Evolutionary conservation across 2,329 filamentous ascomycete species (phyloP).

Genomic region (Pestalotiopsis sp.): DNA sequence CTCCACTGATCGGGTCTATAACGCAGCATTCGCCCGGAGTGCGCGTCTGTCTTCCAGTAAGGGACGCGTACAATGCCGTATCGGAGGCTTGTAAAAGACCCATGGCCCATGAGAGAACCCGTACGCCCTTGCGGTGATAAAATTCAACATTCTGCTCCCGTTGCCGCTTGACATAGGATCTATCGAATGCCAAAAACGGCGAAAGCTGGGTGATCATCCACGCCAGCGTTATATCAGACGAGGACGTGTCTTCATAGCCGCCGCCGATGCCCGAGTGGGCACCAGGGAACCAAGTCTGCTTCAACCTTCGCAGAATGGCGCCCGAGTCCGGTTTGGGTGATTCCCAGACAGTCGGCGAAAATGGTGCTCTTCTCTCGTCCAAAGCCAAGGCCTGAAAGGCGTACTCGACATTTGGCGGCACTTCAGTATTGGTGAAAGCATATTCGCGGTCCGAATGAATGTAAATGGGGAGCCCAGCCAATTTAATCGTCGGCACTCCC

Average conservation of each 20-base stretch:
- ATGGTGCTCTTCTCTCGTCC: slow-evolving; percentile 1
- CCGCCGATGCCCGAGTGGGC: neutral
- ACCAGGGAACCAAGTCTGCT: neutral
- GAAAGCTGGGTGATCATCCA: slow-evolving; percentile 8
- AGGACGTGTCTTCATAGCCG: slow-evolving; percentile 2
- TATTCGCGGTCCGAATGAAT: slow-evolving; percentile 2
- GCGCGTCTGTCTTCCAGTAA: neutral
- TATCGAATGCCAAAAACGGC: slow-evolving; percentile 1
- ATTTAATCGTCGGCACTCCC: slow-evolving; percentile 2
- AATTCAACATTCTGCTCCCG: slow-evolving; percentile 2
- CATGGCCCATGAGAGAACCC: slow-evolving; percentile 1
- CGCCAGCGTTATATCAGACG: neutral
- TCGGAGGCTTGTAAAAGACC: neutral
- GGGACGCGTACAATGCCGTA: neutral
- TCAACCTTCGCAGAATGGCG: neutral
- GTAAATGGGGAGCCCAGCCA: neutral
- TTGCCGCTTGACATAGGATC: neutral
- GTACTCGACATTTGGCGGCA: slow-evolving; percentile 1
- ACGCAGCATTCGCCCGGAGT: neutral
- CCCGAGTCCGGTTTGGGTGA: neutral
- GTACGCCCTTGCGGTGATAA: neutral
- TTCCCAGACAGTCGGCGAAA: slow-evolving; percentile 3
- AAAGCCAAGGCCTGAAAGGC: slow-evolving; percentile 6
- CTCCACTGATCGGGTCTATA: neutral
- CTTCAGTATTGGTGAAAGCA: slow-evolving; percentile 7